phyloP scores from a whole-genome alignment of 2,329 filamentous ascomycete species.

The Clonostachys byssicola region DNA sequence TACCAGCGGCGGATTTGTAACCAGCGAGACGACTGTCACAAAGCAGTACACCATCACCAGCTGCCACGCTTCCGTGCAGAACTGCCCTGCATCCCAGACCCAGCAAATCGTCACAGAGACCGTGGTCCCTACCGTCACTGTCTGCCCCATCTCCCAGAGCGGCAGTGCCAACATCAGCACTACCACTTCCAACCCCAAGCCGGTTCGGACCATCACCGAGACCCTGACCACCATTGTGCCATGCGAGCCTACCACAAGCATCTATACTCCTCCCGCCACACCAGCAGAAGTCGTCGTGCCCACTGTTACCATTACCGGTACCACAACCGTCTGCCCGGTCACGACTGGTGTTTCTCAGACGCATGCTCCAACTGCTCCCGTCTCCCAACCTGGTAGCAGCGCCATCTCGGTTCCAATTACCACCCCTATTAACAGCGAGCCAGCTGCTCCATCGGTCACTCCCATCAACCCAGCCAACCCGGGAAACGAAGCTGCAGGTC shows the following conservation, averaged over 20 bases:
- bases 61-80: constrained; percentile 27
- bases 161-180: constrained; percentile 1
- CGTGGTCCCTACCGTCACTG: constrained; percentile 9
- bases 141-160: constrained; percentile 6
- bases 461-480: no score
- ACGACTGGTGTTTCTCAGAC: neutral
- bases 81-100: constrained; percentile 33
- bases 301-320: constrained; percentile 9
- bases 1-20: constrained; percentile 7
- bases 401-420: no score
- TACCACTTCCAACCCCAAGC: constrained; percentile 5
- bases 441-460: no score
- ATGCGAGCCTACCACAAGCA: constrained; percentile 15
- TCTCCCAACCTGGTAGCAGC: no score
- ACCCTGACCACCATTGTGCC: constrained; percentile 15
- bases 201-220: constrained; percentile 12
- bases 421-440: no score
- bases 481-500: no score
- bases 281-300: constrained; percentile 9
- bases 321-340: constrained; percentile 1
- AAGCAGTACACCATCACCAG: constrained; percentile 23
- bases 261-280: constrained; percentile 12
- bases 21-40: constrained; percentile 14
- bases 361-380: neutral
- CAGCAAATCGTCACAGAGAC: constrained; percentile 21